Base-by-base conservation (phyloP, 306 rosid genomes). In the Quercus aquifolioides region DNA sequence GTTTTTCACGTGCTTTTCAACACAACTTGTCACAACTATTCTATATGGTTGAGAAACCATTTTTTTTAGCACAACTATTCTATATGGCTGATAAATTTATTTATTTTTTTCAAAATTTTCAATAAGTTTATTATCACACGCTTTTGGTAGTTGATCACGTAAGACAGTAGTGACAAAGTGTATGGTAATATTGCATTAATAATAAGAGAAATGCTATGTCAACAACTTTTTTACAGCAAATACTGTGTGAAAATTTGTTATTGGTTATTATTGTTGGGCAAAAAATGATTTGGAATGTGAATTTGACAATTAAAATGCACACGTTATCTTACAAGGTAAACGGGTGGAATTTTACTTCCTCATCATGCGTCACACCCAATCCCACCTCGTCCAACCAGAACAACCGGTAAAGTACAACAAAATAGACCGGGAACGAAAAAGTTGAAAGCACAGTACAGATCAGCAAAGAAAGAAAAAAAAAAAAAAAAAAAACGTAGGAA, bases 361-460 rank as follows among this genome's bases (percentile, higher is more conserved):
- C 3, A 4, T 19, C 20, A 17, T 51, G 82, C 86, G 79, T 41
- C 30, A 76, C 82, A 78, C 25, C 23, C 38, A 17, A 72, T 73
- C 38, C 6, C 21, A n/a, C 21, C 71, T 4, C 74, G 3, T 12
- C 1, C 46, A 41, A 33, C 55, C 8, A 56, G 41, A 0, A 28
- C 3, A 8, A 35, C 64, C 21, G 74, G 82, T 76, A 18, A 43
- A 4, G n/a, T 76, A 60, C 75, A 85, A 82, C 46, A 69, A 81
- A 78, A 62, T 81, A 80, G 90, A 86, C 82, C 46, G 43, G 73
- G 73, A 41, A 8, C 73, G 82, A 76, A 80, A 78, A 74, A 67
- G 84, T 74, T 55, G 83, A 83, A 84, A 73, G 17, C 80, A 86
- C 72, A 77, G 20, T 55, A 83, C 73, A 76, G 84, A 70, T 63